A percentile compares a stretch with the other conserved stretches of the same genome.
phyloP scores from a whole-genome alignment of 345 rosid species.

The Cardamine chenopodiifolia region DNA sequence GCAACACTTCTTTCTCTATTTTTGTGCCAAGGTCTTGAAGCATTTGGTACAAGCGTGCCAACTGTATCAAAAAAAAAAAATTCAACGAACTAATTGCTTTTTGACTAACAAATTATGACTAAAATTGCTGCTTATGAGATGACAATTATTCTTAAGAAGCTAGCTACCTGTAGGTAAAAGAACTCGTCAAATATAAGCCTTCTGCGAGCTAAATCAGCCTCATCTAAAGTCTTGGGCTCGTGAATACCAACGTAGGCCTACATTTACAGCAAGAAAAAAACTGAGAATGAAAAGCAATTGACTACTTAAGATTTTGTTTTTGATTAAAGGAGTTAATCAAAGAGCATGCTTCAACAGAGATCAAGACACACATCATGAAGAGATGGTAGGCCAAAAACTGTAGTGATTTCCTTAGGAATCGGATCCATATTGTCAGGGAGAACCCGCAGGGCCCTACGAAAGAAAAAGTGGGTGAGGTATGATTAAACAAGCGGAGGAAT shows the following conservation, averaged over 20 bases:
- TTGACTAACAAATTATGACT: constrained; percentile 15
- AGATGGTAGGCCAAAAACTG: constrained; percentile 67
- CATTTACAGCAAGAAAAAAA: constrained; percentile 40
- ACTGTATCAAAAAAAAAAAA: constrained; percentile 52
- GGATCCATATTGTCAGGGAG: constrained; percentile 72
- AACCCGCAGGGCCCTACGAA: constrained; percentile 60
- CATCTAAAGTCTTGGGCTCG: constrained; percentile 73
- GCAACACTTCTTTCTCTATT: constrained; percentile 75
- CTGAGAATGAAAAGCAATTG: not conserved
- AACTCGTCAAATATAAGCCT: constrained; percentile 91
- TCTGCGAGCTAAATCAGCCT: constrained; percentile 94
- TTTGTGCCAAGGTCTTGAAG: constrained; percentile 82
- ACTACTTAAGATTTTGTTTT: not conserved
- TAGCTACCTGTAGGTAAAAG: constrained; percentile 87
- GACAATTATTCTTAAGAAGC: constrained; percentile 8
- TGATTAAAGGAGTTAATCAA: constrained; percentile 13
- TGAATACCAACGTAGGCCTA: constrained; percentile 89
- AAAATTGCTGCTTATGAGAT: constrained; percentile 28
- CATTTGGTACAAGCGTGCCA: constrained; percentile 90
- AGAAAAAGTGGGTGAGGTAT: constrained; percentile 19
- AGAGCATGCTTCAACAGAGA: constrained; percentile 26
- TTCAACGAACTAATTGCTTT: not conserved
- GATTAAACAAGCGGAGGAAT: constrained; percentile 6
- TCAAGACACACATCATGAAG: constrained; percentile 68
- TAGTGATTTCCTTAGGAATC: constrained; percentile 66